These are phyloP conservation scores for Pseudozyma flocculosa DNA, from an alignment of 1,284 basidiomycete genomes.

Conservation along the genomic window DNA sequence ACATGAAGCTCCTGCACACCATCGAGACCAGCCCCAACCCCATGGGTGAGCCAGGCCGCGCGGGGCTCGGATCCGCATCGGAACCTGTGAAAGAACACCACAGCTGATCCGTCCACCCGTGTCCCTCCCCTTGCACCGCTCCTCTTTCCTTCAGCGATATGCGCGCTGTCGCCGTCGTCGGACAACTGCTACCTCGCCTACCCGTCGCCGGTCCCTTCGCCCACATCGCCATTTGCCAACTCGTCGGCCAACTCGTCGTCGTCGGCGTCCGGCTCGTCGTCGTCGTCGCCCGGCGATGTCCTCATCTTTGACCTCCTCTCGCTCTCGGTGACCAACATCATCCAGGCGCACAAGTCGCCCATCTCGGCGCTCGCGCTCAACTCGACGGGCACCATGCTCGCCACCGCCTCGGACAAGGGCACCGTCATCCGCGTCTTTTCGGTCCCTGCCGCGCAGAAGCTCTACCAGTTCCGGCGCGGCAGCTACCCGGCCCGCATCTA, in stretches of 20 bases:
- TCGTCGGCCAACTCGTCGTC: conserved; percentile 46
- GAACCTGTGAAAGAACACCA: too few species aligned
- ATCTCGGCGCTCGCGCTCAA: conserved; percentile 86
- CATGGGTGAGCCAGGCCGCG: conserved; percentile 66
- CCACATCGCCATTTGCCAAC: conserved; percentile 63
- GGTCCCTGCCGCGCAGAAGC: conserved; percentile 83
- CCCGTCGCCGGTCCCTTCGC: conserved; percentile 86
- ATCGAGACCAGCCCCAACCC: conserved; percentile 96
- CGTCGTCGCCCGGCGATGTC: conserved; percentile 58
- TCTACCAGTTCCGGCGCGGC: conserved; percentile 92
- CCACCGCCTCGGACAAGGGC: conserved; percentile 91
- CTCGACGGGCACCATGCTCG: conserved; percentile 82
- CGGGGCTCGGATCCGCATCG: too few species aligned
- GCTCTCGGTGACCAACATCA: conserved; percentile 87
- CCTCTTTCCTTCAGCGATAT: conserved; percentile 70
- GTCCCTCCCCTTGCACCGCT: not conserved
- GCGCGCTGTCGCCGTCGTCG: conserved; percentile 90
- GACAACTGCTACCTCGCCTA: conserved; percentile 94
- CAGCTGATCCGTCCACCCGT: too few species aligned
- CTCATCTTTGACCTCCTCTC: conserved; percentile 79
- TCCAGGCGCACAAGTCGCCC: conserved; percentile 94
- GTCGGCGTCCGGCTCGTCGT: conserved; percentile 59
- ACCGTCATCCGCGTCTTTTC: conserved; percentile 95
- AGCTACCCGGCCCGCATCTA: conserved; percentile 83
- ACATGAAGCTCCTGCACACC: conserved; percentile 95